Percentiles rank a stretch among this genome's conserved stretches.
phyloP scores from a whole-genome alignment of 805 yeast species.

The Lipomyces japonicus region DNA sequence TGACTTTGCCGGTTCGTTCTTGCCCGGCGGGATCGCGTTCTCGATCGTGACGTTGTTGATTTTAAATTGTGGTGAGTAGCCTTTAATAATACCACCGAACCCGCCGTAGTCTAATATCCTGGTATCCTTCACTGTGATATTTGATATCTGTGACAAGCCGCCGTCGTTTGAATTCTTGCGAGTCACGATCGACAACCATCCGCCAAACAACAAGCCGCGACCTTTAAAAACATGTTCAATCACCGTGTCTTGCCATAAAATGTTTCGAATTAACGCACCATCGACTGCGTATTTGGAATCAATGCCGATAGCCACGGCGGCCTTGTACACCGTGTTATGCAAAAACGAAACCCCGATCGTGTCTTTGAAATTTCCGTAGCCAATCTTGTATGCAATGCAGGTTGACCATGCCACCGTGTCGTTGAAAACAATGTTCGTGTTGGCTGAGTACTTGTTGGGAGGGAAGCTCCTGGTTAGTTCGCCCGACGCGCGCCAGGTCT shows the following conservation, averaged over 20 bases:
- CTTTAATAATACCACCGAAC: constrained; percentile 6
- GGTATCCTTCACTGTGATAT: constrained; percentile 6
- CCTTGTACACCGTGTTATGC: constrained; percentile 14
- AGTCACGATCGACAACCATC: constrained; percentile 16
- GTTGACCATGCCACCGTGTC: constrained; percentile 23
- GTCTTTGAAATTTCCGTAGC: constrained; percentile 14
- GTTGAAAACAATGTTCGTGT: constrained; percentile 5
- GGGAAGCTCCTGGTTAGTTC: constrained; percentile 12
- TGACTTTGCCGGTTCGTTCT: neutral
- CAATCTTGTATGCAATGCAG: constrained; percentile 19
- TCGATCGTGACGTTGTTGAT: constrained; percentile 5
- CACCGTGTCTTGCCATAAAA: constrained; percentile 3
- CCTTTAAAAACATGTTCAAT: constrained; percentile 15
- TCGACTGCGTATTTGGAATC: constrained; percentile 7
- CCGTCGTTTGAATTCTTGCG: constrained; percentile 1
- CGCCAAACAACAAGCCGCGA: constrained; percentile 8
- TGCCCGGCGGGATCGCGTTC: neutral
- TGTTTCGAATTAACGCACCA: constrained; percentile 1
- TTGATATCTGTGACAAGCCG: constrained; percentile 7
- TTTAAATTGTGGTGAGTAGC: constrained; percentile 2
- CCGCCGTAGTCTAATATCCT: constrained; percentile 14
- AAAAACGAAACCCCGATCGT: neutral
- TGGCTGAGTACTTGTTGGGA: neutral
- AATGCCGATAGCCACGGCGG: constrained; percentile 15
- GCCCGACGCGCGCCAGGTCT: constrained; percentile 12